Percentiles rank a stretch among this genome's conserved stretches.
phyloP scores from a whole-genome alignment of 1,139 yeast species.

The Taiozyma sp. region DNA sequence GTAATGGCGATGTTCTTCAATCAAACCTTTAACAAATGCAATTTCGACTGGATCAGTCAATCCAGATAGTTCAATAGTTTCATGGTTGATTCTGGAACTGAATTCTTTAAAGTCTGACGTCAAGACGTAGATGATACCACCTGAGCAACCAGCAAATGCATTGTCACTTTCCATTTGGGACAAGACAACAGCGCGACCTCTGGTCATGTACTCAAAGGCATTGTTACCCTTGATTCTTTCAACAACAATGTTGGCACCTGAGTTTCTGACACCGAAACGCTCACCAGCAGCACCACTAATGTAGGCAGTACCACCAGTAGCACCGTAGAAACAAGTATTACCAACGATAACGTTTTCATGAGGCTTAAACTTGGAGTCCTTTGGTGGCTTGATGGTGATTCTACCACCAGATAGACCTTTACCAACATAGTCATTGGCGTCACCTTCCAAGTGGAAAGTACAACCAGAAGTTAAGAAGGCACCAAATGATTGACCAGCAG shows the following conservation, averaged over 20 bases:
- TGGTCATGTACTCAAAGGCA: slow-evolving; percentile 99
- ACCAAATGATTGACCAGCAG: slow-evolving; percentile 98
- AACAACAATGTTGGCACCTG: slow-evolving; percentile 95
- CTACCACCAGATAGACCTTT: slow-evolving; percentile 97
- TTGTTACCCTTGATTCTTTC: slow-evolving; percentile 95
- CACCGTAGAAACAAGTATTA: slow-evolving; percentile 97
- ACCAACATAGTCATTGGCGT: slow-evolving; percentile 96
- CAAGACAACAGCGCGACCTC: slow-evolving; percentile 93
- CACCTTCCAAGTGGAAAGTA: slow-evolving; percentile 94
- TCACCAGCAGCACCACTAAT: slow-evolving; percentile 98
- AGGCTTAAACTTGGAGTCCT: slow-evolving; percentile 77
- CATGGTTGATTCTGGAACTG: slow-evolving; percentile 70
- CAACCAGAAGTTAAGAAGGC: slow-evolving; percentile 96
- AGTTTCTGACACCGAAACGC: slow-evolving; percentile 96
- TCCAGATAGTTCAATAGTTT: slow-evolving; percentile 74
- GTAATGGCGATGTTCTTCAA: slow-evolving; percentile 94
- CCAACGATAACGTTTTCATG: slow-evolving; percentile 97
- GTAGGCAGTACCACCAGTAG: slow-evolving; percentile 92
- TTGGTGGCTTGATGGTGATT: slow-evolving; percentile 87
- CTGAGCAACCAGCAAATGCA: slow-evolving; percentile 97
- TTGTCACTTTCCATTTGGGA: slow-evolving; percentile 93
- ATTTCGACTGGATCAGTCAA: slow-evolving; percentile 87
- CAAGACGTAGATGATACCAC: slow-evolving; percentile 96
- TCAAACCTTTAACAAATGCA: slow-evolving; percentile 88
- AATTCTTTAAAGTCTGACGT: slow-evolving; percentile 91